Conservation (phyloP, 768 basidiomycete species). For the Cantharellus anzutake region DNA sequence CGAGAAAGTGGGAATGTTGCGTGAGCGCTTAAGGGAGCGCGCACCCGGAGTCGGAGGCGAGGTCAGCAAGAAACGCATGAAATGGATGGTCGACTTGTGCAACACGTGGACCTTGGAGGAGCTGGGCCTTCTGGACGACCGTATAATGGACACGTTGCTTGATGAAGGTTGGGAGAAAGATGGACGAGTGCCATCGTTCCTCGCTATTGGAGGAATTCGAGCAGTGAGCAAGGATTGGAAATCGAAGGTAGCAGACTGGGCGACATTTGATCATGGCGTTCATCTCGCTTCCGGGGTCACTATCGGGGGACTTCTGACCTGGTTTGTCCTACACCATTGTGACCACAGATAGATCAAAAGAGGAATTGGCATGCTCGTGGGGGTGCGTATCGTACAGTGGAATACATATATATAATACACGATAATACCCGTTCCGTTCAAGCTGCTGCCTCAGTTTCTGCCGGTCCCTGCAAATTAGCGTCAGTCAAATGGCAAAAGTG, state of each 20-base stretch:
- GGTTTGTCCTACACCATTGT: background rate
- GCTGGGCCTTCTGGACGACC: slow-evolving; percentile 48
- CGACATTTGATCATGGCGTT: background rate
- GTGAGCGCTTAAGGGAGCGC: slow-evolving; percentile 51
- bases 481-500: no score
- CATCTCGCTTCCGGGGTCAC: background rate
- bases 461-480: no score
- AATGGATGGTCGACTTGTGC: slow-evolving; percentile 79
- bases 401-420: no score
- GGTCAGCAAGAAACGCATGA: slow-evolving; percentile 65
- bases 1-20: slow-evolving; percentile 53
- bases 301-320: slow-evolving; percentile 2
- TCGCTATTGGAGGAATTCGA: background rate
- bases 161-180: slow-evolving; percentile 75
- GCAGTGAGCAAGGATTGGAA: background rate
- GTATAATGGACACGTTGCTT: slow-evolving; percentile 41
- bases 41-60: slow-evolving; percentile 71
- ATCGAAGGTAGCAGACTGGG: background rate
- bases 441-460: no score
- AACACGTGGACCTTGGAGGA: slow-evolving; percentile 74
- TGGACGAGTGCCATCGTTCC: slow-evolving; percentile 5
- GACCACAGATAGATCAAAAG: no score
- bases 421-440: no score
- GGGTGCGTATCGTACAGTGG: no score
- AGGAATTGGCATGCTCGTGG: no score